Conservation (phyloP, 805 yeast genomes). For the Scheffersomyces coipomensis region DNA sequence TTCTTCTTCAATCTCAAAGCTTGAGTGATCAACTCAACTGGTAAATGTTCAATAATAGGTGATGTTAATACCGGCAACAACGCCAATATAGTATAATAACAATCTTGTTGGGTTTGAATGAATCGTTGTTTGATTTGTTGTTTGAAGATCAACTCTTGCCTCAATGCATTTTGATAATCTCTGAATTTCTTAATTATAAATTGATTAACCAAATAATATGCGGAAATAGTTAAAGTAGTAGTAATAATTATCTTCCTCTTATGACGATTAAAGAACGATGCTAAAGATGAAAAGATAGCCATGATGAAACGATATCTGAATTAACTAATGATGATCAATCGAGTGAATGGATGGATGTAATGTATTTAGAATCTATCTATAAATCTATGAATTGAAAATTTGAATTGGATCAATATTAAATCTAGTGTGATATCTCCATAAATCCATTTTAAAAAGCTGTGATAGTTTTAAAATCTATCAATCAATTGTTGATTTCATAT, state of each 20-base stretch:
- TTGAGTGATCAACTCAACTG: slow-evolving; percentile 71
- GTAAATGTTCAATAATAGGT: slow-evolving; percentile 59
- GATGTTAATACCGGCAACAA: slow-evolving; percentile 72
- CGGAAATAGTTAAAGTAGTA: slow-evolving; percentile 31
- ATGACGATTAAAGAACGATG: slow-evolving; percentile 40
- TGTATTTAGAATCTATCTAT: too few species aligned
- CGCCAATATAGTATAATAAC: slow-evolving; percentile 79
- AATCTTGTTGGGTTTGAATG: slow-evolving; percentile 89
- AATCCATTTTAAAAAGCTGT: too few species aligned
- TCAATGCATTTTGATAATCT: slow-evolving; percentile 37
- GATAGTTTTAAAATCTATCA: too few species aligned
- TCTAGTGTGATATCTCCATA: too few species aligned
- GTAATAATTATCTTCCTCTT: slow-evolving; percentile 34
- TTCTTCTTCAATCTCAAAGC: slow-evolving; percentile 63
- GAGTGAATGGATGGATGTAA: too few species aligned
- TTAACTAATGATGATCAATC: too few species aligned
- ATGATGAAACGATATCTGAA: too few species aligned
- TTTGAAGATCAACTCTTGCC: slow-evolving; percentile 40
- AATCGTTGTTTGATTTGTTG: slow-evolving; percentile 72
- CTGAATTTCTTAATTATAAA: slow-evolving; percentile 37
- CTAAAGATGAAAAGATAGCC: slow-evolving; percentile 41
- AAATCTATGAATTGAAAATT: too few species aligned
- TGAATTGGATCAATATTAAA: too few species aligned
- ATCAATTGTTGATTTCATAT: too few species aligned
- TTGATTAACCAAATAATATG: slow-evolving; percentile 36